Percentiles rank a stretch among this genome's conserved stretches.
Conservation (phyloP, 2,329 filamentous ascomycete genomes). For the Pestalotiopsis sp. region DNA sequence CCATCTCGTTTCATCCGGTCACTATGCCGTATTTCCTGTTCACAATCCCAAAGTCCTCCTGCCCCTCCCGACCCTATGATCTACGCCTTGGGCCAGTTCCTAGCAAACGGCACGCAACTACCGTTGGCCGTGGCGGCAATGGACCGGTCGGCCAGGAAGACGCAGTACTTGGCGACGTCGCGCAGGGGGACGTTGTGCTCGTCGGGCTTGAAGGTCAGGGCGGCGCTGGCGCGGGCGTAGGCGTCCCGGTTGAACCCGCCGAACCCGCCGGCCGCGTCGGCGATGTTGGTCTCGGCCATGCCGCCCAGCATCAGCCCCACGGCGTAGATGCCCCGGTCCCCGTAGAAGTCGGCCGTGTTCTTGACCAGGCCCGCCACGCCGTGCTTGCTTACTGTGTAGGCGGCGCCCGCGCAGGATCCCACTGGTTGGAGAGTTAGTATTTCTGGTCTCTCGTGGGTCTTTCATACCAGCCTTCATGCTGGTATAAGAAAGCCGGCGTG, state of each 20-base stretch:
- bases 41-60: background rate
- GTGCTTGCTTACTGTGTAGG: constrained; percentile 58
- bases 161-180: constrained; percentile 39
- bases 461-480: no score
- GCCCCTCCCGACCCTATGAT: rapidly evolving
- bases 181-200: constrained; percentile 29
- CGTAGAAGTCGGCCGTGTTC: constrained; percentile 60
- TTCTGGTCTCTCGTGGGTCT: no score
- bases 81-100: constrained; percentile 26
- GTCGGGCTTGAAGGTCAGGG: constrained; percentile 29
- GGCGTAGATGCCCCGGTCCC: constrained; percentile 53
- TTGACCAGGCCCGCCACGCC: constrained; percentile 56
- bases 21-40: background rate
- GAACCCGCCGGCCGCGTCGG: constrained; percentile 37
- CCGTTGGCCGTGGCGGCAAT: constrained; percentile 26
- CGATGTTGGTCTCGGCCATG: constrained; percentile 58
- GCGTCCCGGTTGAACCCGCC: constrained; percentile 35
- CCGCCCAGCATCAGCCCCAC: constrained; percentile 53
- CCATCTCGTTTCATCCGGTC: background rate
- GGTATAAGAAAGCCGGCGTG: no score
- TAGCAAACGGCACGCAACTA: constrained; percentile 21
- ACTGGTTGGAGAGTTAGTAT: background rate
- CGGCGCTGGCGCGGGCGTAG: constrained; percentile 27
- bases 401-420: constrained; percentile 37
- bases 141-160: constrained; percentile 25